Conservation (phyloP, 352 stramenopile genomes). For the Globisporangium polare region DNA sequence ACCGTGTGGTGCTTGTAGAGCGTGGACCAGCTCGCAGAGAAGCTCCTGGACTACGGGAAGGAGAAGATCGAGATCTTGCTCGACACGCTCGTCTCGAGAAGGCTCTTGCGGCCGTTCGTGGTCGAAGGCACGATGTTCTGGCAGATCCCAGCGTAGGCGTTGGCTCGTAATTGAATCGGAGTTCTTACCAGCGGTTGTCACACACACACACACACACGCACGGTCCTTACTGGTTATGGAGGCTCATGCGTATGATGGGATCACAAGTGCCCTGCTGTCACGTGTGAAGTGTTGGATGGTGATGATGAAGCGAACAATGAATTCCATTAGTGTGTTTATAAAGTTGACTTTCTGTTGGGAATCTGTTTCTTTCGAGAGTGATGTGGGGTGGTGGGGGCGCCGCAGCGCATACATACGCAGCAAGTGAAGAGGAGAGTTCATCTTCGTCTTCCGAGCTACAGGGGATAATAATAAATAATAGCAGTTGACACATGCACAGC, state of each 20-base stretch:
- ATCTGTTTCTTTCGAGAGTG: not conserved
- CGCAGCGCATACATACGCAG: constrained; percentile 16
- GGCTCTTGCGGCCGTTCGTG: constrained; percentile 74
- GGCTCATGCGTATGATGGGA: too few species aligned
- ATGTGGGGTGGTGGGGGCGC: not conserved
- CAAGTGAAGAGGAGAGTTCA: not conserved
- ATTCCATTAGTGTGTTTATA: constrained; percentile 17
- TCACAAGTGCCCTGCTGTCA: too few species aligned
- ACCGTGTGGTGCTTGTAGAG: constrained; percentile 29
- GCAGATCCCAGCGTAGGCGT: constrained; percentile 45
- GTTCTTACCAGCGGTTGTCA: too few species aligned
- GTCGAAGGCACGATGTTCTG: constrained; percentile 86
- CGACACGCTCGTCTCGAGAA: constrained; percentile 69
- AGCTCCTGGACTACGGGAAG: constrained; percentile 61
- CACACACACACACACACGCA: too few species aligned
- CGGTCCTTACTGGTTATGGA: too few species aligned
- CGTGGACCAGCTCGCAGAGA: constrained; percentile 62
- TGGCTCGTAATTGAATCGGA: not conserved
- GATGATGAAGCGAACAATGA: constrained; percentile 7
- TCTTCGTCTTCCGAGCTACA: constrained; percentile 8
- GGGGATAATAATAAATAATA: constrained; percentile 28
- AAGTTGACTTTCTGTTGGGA: not conserved
- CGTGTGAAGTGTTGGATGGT: too few species aligned
- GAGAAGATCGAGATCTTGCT: constrained; percentile 77
- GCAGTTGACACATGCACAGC: constrained; percentile 16